phyloP scores from a whole-genome alignment of 2,329 filamentous ascomycete genomes.

The Dothiorella sarmentorum region DNA sequence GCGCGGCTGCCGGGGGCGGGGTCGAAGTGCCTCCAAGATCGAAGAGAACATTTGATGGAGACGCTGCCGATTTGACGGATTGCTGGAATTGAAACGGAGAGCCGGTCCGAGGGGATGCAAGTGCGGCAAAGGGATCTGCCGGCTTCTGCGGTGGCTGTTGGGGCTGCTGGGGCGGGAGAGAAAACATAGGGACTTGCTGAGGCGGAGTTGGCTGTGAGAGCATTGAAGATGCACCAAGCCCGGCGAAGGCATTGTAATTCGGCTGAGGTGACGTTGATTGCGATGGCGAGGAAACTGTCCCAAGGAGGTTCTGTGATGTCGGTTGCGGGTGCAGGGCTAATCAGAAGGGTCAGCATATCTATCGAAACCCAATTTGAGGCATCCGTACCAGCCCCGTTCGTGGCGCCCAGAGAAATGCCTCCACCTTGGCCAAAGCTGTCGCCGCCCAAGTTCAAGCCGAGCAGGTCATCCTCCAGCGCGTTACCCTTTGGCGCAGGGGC shows the following conservation, averaged over 20 bases:
- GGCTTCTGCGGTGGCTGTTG: constrained; percentile 34
- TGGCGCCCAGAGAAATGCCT: constrained; percentile 73
- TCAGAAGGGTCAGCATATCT: not conserved
- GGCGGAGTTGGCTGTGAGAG: constrained; percentile 45
- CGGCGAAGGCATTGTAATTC: constrained; percentile 57
- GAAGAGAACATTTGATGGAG: constrained; percentile 31
- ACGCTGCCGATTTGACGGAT: constrained; percentile 36
- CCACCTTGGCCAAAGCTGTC: constrained; percentile 69
- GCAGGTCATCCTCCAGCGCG: constrained; percentile 81
- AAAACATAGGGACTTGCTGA: constrained; percentile 38
- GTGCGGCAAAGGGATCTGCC: constrained; percentile 60
- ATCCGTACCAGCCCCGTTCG: constrained; percentile 35
- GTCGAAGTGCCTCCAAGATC: constrained; percentile 31
- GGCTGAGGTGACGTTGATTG: constrained; percentile 47
- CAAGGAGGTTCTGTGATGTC: constrained; percentile 54
- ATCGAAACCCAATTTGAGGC: not conserved
- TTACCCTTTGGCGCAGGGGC: constrained; percentile 52
- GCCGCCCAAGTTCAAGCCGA: constrained; percentile 75
- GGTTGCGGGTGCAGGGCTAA: constrained; percentile 30
- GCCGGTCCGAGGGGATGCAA: constrained; percentile 51
- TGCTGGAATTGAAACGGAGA: constrained; percentile 50
- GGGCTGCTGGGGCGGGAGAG: constrained; percentile 36
- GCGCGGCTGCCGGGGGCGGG: not conserved
- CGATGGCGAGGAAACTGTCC: constrained; percentile 37
- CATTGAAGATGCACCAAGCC: constrained; percentile 42